Base-by-base conservation (phyloP, 768 basidiomycete genomes). In the Suillus decipiens region DNA sequence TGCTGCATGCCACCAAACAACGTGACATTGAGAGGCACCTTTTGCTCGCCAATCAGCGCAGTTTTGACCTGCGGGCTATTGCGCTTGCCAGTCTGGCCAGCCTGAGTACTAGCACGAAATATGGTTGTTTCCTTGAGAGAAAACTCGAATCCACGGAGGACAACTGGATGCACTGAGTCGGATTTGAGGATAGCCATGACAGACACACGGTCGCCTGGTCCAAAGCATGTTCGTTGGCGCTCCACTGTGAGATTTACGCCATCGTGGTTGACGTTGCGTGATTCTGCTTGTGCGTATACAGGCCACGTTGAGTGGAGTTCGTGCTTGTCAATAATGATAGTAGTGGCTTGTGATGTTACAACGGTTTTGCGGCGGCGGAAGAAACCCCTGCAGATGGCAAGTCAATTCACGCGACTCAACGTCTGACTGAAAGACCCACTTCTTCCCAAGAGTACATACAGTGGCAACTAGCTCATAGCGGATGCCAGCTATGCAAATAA, bases 271-370 rank as follows among this genome's bases (percentile, higher is more conserved):
- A 86, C 76, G 17, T 84, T 81, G n/a, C 92, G 89, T 39, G 81
- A 82, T 69, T 94, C 91, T 12, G 84, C 84, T 71, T 93, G 90
- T 56, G 84, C 85, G 71, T 94, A 96, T 36, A 96, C 84, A 2
- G 95, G 95, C 95, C 95, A 97, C 1, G 92, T 89, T 5, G 94
- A 90, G 70, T 96, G 95, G 8, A 96, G 79, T 67, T 96, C 95
- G 71, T 96, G 95, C 75, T 96, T 97, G 80, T 93, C 91, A 69
- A 97, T 92, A 65, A 88, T 85, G 51, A 97, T 89, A 14, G 83
- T 78, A 39, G 90, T 85, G 22, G 85, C 81, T 14, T 87, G 84
- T n/a, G 88, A 85, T 36, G 86, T 76, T 48, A 92, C 83, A 24
- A 84, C 80, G 1, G 89, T 84, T 70, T 92, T 89, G 68, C 90